Percentiles rank a stretch among this genome's conserved stretches.
phyloP scores from a whole-genome alignment of 2,329 filamentous ascomycete genomes.

The Colletotrichum trifolii region DNA sequence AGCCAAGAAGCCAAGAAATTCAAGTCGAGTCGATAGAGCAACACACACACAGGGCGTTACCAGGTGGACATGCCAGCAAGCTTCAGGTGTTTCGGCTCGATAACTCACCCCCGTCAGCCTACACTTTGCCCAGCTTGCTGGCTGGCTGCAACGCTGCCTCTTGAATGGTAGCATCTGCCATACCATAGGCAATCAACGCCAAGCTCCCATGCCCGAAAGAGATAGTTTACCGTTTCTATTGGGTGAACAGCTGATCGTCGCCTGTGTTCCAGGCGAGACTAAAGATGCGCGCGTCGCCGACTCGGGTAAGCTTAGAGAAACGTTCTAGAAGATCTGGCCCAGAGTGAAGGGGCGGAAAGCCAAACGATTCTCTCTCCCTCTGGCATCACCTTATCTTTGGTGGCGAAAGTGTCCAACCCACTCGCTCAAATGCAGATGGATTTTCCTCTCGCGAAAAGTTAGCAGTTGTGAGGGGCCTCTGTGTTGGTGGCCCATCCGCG shows the following conservation, averaged over 20 bases:
- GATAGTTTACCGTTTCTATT: not conserved
- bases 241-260: slow-evolving; percentile 7
- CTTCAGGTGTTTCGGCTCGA: slow-evolving; percentile 1
- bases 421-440: not conserved
- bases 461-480: too few species aligned
- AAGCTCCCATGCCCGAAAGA: not conserved
- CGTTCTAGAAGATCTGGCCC: slow-evolving; percentile 27
- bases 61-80: not conserved
- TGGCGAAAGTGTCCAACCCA: not conserved
- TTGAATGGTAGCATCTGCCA: slow-evolving; percentile 9
- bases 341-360: not conserved
- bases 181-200: slow-evolving; percentile 7
- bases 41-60: slow-evolving; percentile 6
- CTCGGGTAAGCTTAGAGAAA: slow-evolving; percentile 26
- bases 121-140: slow-evolving; percentile 1
- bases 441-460: too few species aligned
- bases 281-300: slow-evolving; percentile 19
- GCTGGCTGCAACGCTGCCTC: slow-evolving; percentile 1
- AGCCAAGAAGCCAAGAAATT: not conserved
- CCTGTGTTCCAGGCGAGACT: not conserved
- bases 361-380: slow-evolving; percentile 10
- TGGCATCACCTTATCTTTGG: slow-evolving; percentile 6
- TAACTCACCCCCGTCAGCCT: not conserved
- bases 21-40: not conserved
- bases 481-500: too few species aligned